These are phyloP conservation scores for Malus fusca DNA, from an alignment of 306 rosid genomes.

Conservation along the genomic window DNA sequence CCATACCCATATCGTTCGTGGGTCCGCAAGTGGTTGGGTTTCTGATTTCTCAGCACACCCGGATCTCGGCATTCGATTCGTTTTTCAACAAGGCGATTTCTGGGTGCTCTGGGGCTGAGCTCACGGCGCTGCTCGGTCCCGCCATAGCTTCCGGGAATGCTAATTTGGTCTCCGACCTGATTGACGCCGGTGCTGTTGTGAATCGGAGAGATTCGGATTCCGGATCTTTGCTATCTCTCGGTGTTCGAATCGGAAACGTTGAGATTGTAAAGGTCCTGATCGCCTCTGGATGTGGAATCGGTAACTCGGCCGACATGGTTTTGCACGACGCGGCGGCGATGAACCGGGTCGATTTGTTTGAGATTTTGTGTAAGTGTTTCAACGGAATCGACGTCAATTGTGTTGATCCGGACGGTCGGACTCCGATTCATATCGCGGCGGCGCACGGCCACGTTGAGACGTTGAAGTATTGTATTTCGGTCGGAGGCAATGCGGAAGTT, in stretches of 20 bases:
- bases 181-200: conserved; percentile 58
- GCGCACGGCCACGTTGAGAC: conserved; percentile 37
- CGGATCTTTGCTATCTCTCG: conserved; percentile 35
- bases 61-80: conserved; percentile 7
- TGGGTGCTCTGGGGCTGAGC: conserved; percentile 36
- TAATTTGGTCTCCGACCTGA: conserved; percentile 30
- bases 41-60: conserved; percentile 32
- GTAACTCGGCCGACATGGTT: conserved; percentile 25
- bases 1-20: conserved; percentile 43
- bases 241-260: conserved; percentile 31
- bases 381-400: conserved; percentile 29
- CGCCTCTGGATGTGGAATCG: conserved; percentile 33
- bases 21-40: conserved; percentile 55
- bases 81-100: conserved; percentile 42
- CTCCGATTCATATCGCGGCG: conserved; percentile 63
- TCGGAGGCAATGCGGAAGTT: conserved; percentile 44
- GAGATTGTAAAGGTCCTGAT: conserved; percentile 41
- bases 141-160: conserved; percentile 37
- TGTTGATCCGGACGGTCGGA: conserved; percentile 33
- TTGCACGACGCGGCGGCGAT: conserved; percentile 49
- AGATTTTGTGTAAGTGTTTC: conserved; percentile 22
- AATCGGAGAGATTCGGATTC: conserved; percentile 25
- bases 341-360: conserved; percentile 52
- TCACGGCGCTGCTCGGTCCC: conserved; percentile 36
- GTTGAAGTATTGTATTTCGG: conserved; percentile 34